These are phyloP conservation scores for Neurospora discreta DNA, from an alignment of 495 filamentous ascomycete species.

Conservation along the genomic window DNA sequence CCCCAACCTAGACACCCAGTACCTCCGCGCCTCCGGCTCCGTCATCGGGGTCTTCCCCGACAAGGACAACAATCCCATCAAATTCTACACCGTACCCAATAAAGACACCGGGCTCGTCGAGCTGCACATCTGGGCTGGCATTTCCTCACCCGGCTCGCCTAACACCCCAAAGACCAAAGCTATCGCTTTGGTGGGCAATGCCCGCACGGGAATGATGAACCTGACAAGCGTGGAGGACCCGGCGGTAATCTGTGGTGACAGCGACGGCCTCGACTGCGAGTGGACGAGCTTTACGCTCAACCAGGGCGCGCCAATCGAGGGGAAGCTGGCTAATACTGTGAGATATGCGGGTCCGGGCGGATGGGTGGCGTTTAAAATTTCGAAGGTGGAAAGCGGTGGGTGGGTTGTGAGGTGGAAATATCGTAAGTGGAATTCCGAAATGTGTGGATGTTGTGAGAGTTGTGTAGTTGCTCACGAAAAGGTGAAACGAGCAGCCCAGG, in stretches of 20 bases:
- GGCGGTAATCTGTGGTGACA: slow-evolving; percentile 10
- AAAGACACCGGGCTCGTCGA: background rate
- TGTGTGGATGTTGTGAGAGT: background rate
- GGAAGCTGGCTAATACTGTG: slow-evolving; percentile 29
- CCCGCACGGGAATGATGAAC: slow-evolving; percentile 10
- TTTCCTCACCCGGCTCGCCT: slow-evolving; percentile 3
- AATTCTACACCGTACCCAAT: slow-evolving; percentile 10
- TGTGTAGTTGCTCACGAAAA: background rate
- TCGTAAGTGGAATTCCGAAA: slow-evolving; percentile 4
- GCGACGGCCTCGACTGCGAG: background rate
- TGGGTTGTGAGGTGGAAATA: slow-evolving; percentile 28
- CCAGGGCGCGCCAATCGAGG: slow-evolving; percentile 5
- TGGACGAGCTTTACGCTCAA: slow-evolving; percentile 22
- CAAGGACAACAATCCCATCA: background rate
- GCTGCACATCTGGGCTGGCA: slow-evolving; percentile 3
- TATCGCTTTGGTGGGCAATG: background rate
- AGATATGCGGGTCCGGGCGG: slow-evolving; percentile 11
- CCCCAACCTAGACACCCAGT: slow-evolving; percentile 5
- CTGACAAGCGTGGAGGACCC: slow-evolving; percentile 21
- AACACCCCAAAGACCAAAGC: background rate
- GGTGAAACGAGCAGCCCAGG: background rate
- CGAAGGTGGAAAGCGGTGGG: slow-evolving; percentile 3
- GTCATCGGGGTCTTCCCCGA: slow-evolving; percentile 8
- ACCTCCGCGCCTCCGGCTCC: slow-evolving; percentile 4
- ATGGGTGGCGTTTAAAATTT: slow-evolving; percentile 6